Percentiles rank a stretch among this genome's conserved stretches.
Evolutionary conservation across 371 early-diverging fungal genomes (phyloP).

Genomic region (Mucor velutinosus): DNA sequence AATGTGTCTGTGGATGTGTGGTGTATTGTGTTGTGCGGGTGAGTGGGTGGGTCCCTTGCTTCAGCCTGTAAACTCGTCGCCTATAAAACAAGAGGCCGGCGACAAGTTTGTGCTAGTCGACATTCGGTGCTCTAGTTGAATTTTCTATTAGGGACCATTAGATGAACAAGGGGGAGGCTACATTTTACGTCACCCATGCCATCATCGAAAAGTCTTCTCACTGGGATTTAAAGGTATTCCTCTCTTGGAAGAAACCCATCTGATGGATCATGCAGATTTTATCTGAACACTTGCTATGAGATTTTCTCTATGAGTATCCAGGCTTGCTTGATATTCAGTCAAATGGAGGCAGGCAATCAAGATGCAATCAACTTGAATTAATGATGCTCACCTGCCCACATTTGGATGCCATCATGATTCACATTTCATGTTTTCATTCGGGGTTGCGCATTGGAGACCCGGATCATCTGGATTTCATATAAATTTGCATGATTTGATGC

Average conservation of each 20-base stretch:
- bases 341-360: too few species aligned
- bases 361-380: too few species aligned
- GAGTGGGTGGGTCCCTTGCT: constrained; percentile 1
- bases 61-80: not conserved
- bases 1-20: too few species aligned
- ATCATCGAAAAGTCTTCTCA: not conserved
- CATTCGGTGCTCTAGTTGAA: too few species aligned
- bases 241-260: not conserved
- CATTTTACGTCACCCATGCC: constrained; percentile 1
- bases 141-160: not conserved
- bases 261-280: not conserved
- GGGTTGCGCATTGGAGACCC: not conserved
- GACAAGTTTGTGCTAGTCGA: not conserved
- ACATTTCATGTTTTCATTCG: not conserved
- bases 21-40: not conserved
- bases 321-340: too few species aligned
- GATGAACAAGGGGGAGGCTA: not conserved
- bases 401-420: not conserved
- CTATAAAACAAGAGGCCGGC: not conserved
- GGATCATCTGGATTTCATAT: not conserved
- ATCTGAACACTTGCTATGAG: too few species aligned
- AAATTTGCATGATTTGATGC: not conserved
- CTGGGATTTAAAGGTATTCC: not conserved
- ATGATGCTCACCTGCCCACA: too few species aligned
- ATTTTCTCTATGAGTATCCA: too few species aligned